phyloP scores from a whole-genome alignment of 257 asterid species.

The Nicotiana paniculata region DNA sequence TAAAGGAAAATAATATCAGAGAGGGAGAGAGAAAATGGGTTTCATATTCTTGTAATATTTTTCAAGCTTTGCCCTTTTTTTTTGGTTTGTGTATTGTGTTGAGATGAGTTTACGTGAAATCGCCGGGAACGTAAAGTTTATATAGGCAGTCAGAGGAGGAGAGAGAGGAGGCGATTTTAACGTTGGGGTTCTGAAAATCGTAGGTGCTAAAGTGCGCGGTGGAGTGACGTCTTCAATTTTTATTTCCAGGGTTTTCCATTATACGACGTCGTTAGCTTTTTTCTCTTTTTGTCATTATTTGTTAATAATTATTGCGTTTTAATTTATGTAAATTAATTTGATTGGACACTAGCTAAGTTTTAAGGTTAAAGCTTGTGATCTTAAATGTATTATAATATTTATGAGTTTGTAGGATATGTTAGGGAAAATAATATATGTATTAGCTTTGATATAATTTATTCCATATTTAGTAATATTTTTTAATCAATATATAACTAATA shows the following conservation, averaged over 20 bases:
- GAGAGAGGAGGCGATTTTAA: constrained; percentile 20
- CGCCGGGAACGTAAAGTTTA: constrained; percentile 24
- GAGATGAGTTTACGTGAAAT: constrained; percentile 16
- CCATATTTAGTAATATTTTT: too few species aligned
- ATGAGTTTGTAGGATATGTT: too few species aligned
- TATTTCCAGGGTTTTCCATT: not conserved
- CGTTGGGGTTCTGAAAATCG: constrained; percentile 16
- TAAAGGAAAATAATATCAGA: not conserved
- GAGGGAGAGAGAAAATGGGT: not conserved
- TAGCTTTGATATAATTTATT: too few species aligned
- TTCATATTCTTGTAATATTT: not conserved
- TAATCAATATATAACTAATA: too few species aligned
- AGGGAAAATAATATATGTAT: too few species aligned
- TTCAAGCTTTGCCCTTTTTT: not conserved
- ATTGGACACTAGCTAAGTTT: too few species aligned
- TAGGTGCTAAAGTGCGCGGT: not conserved
- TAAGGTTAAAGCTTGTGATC: too few species aligned
- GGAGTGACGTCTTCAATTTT: not conserved
- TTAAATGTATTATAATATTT: too few species aligned
- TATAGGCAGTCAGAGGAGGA: constrained; percentile 9
- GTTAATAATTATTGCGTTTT: too few species aligned
- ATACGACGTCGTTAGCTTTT: not conserved
- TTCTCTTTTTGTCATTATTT: not conserved
- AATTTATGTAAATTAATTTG: too few species aligned
- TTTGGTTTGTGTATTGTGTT: not conserved